Evolutionary conservation across 2,329 filamentous ascomycete species (phyloP).

Genomic region (Xylariaceae sp.): DNA sequence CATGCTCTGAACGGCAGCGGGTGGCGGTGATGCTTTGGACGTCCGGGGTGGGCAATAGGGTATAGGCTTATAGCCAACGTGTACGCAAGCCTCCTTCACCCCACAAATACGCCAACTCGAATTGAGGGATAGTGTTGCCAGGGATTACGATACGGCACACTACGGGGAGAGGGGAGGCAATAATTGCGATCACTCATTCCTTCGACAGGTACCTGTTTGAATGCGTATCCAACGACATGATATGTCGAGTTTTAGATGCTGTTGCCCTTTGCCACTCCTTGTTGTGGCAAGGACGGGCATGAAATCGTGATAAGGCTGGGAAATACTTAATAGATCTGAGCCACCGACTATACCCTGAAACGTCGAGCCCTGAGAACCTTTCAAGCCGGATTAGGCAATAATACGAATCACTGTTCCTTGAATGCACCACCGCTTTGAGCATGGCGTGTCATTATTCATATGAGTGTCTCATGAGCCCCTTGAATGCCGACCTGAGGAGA

Average conservation of each 20-base stretch:
- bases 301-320: slow-evolving; percentile 14
- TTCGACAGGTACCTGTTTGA: background rate
- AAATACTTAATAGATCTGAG: background rate
- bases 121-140: too few relatives aligned
- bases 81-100: slow-evolving; percentile 16
- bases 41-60: slow-evolving; percentile 20
- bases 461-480: slow-evolving; percentile 6
- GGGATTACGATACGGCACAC: too few relatives aligned
- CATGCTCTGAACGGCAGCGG: slow-evolving; percentile 4
- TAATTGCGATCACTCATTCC: slow-evolving; percentile 21
- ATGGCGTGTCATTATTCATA: background rate
- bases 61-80: background rate
- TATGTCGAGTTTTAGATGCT: background rate
- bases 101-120: slow-evolving; percentile 10
- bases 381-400: slow-evolving; percentile 20
- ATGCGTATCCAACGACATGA: background rate
- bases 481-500: slow-evolving; percentile 4
- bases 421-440: too few relatives aligned
- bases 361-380: slow-evolving; percentile 16
- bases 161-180: slow-evolving; percentile 9
- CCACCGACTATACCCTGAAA: slow-evolving; percentile 24
- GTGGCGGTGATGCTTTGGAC: slow-evolving; percentile 22
- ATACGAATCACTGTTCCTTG: background rate
- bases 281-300: slow-evolving; percentile 3
- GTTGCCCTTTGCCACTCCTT: slow-evolving; percentile 2